Percentiles rank a stretch among this genome's conserved stretches.
phyloP scores from a whole-genome alignment of 1,284 basidiomycete species.

The Salmacisia buchloeana region DNA sequence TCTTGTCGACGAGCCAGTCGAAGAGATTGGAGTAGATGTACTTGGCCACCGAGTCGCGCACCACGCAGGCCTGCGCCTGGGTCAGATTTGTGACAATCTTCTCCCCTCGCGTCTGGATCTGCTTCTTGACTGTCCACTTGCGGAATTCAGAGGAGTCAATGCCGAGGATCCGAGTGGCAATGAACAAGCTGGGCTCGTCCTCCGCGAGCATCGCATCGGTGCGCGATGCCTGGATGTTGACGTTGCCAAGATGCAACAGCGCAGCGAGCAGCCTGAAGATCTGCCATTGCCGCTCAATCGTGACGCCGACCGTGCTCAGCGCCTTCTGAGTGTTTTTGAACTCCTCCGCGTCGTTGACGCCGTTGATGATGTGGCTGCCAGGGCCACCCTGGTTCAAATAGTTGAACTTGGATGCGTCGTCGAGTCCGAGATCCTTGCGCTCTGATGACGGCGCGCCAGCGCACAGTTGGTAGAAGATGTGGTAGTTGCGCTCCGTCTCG shows the following conservation, averaged over 20 bases:
- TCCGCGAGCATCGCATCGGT: slow-evolving; percentile 81
- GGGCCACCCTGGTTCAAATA: slow-evolving; percentile 92
- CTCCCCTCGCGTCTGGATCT: slow-evolving; percentile 87
- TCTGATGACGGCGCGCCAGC: slow-evolving; percentile 92
- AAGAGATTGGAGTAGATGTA: slow-evolving; percentile 98
- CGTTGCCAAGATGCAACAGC: slow-evolving; percentile 90
- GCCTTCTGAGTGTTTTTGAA: slow-evolving; percentile 90
- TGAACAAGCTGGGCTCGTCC: slow-evolving; percentile 70
- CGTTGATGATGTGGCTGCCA: slow-evolving; percentile 71
- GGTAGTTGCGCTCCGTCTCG: slow-evolving; percentile 86
- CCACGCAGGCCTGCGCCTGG: slow-evolving; percentile 84
- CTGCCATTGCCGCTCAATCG: slow-evolving; percentile 94
- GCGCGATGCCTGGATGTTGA: slow-evolving; percentile 76
- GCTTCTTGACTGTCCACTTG: slow-evolving; percentile 98
- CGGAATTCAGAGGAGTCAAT: slow-evolving; percentile 90
- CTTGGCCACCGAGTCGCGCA: slow-evolving; percentile 93
- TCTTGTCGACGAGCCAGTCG: slow-evolving; percentile 95
- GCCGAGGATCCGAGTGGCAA: slow-evolving; percentile 83
- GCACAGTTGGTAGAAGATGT: slow-evolving; percentile 99
- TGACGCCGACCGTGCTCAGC: slow-evolving; percentile 91
- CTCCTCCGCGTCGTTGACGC: slow-evolving; percentile 92
- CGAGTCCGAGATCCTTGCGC: slow-evolving; percentile 85
- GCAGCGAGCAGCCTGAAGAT: slow-evolving; percentile 92
- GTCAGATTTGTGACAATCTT: slow-evolving; percentile 87
- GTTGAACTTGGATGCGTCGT: slow-evolving; percentile 77